Evolutionary conservation across 768 basidiomycete genomes (phyloP).

Genomic region (Mrakia blollopis): DNA sequence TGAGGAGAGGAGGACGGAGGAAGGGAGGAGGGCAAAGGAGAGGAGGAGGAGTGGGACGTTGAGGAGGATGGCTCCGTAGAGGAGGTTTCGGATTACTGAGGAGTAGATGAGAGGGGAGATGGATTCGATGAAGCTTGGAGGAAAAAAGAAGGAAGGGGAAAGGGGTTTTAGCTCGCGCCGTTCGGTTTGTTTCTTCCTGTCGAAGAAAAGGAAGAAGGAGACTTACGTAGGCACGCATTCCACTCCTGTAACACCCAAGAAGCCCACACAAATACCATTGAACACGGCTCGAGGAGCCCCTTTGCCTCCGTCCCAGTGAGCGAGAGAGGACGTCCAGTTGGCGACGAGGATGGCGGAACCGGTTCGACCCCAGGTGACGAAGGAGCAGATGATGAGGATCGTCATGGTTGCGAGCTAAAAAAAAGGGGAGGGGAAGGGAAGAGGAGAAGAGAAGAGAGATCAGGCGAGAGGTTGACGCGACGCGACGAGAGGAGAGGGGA

Average conservation of each 20-base stretch:
- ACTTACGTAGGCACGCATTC: conserved; percentile 57
- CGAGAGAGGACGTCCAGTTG: conserved; percentile 54
- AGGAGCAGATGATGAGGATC: conserved; percentile 52
- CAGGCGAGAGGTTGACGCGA: too few relatives aligned
- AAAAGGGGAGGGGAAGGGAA: neutral
- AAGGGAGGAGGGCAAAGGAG: conserved; percentile 58
- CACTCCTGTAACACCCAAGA: conserved; percentile 61
- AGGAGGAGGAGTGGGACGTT: conserved; percentile 58
- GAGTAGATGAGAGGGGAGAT: conserved; percentile 58
- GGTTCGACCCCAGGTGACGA: conserved; percentile 52
- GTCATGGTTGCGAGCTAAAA: conserved; percentile 50
- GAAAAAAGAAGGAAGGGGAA: neutral
- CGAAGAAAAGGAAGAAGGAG: neutral
- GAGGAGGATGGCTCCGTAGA: conserved; percentile 51
- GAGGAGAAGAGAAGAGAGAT: conserved; percentile 17
- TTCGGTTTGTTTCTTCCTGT: too few relatives aligned
- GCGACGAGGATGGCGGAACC: conserved; percentile 52
- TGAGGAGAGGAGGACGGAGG: conserved; percentile 51
- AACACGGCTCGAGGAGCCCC: conserved; percentile 53
- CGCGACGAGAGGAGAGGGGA: neutral
- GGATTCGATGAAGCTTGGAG: conserved; percentile 55
- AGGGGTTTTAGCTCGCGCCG: neutral
- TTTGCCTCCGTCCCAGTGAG: conserved; percentile 32
- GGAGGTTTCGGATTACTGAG: conserved; percentile 58
- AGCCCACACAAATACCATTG: conserved; percentile 63